These are phyloP conservation scores for Phytophthora cryptogea DNA, from an alignment of 352 stramenopile genomes.

Conservation along the genomic window DNA sequence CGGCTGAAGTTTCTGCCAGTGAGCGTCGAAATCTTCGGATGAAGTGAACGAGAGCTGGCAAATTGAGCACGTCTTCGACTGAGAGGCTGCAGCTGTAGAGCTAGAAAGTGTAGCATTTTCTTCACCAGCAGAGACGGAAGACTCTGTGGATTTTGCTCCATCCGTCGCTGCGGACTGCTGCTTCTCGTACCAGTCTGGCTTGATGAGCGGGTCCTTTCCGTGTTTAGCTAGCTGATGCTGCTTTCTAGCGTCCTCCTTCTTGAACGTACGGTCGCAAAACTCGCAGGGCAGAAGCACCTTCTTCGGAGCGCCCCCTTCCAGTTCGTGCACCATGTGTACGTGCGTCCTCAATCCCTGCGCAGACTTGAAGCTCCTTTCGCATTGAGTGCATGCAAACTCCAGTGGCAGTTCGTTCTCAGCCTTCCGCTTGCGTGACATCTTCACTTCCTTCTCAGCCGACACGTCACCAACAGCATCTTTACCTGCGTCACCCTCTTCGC, in stretches of 20 bases:
- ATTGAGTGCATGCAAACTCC: slow-evolving; percentile 54
- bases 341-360: slow-evolving; percentile 76
- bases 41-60: slow-evolving; percentile 39
- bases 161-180: slow-evolving; percentile 15
- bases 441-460: not conserved
- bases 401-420: slow-evolving; percentile 30
- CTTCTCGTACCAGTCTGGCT: slow-evolving; percentile 77
- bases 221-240: slow-evolving; percentile 86
- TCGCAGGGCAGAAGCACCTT: slow-evolving; percentile 40
- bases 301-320: slow-evolving; percentile 34
- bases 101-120: not conserved
- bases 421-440: slow-evolving; percentile 42
- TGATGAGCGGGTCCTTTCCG: slow-evolving; percentile 73
- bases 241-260: slow-evolving; percentile 70
- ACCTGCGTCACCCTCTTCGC: not conserved
- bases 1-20: slow-evolving; percentile 48
- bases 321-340: slow-evolving; percentile 85
- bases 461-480: not conserved
- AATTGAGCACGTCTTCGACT: slow-evolving; percentile 38
- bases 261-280: slow-evolving; percentile 69
- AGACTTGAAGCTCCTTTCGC: slow-evolving; percentile 71
- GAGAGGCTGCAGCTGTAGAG: not conserved
- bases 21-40: slow-evolving; percentile 34
- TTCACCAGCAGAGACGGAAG: not conserved
- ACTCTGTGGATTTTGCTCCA: not conserved